Percentiles rank a stretch among this genome's conserved stretches.
These are phyloP conservation scores for Cystofilobasidium capitatum DNA, from an alignment of 768 basidiomycete genomes.

Conservation along the genomic window DNA sequence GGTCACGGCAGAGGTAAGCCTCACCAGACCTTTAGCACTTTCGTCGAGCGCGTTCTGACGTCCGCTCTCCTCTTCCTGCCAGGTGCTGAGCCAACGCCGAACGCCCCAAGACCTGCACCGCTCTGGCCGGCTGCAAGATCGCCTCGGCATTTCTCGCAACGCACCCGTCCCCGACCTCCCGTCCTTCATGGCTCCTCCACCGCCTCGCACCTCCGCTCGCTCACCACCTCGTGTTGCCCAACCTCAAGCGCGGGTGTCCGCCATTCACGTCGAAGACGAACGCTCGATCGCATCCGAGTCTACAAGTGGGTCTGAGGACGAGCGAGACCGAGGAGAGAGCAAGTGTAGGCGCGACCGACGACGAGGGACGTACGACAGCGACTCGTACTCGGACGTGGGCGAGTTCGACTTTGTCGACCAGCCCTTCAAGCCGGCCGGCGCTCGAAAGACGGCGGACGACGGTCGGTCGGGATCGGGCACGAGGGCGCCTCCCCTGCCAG, in stretches of 20 bases:
- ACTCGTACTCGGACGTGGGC: neutral
- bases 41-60: neutral
- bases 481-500: neutral
- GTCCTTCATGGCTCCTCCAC: neutral
- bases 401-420: slow-evolving; percentile 20
- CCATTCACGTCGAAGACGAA: slow-evolving; percentile 22
- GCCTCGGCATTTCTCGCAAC: slow-evolving; percentile 45
- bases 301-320: neutral
- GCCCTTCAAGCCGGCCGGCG: slow-evolving; percentile 13
- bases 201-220: neutral
- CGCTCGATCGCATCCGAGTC: slow-evolving; percentile 6
- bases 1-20: slow-evolving; percentile 66
- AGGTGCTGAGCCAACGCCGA: slow-evolving; percentile 67
- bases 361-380: neutral
- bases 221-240: slow-evolving; percentile 16
- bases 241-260: slow-evolving; percentile 6
- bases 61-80: slow-evolving; percentile 2
- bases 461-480: neutral
- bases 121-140: slow-evolving; percentile 50
- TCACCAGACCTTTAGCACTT: neutral
- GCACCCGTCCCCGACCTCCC: slow-evolving; percentile 23
- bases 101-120: slow-evolving; percentile 62
- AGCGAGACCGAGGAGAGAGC: neutral
- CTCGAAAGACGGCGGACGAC: neutral
- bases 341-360: neutral